Conservation (phyloP, 2,329 filamentous ascomycete species). For the Trichoderma arundinaceum region DNA sequence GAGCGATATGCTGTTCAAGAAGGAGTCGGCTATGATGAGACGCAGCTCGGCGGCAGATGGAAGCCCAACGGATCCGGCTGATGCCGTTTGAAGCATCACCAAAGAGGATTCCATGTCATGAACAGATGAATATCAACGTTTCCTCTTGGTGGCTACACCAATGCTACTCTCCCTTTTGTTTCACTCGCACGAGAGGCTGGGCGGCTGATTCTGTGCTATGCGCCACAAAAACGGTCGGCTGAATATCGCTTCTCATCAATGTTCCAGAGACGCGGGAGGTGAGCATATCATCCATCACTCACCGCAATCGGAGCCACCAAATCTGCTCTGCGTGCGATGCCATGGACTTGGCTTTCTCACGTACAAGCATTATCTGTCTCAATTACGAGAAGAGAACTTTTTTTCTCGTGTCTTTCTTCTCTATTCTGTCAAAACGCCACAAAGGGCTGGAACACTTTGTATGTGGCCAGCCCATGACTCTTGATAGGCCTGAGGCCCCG, state of each 20-base stretch:
- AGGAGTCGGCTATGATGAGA: constrained; percentile 7
- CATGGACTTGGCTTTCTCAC: not conserved
- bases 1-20: not conserved
- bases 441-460: not conserved
- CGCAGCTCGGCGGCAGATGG: not conserved
- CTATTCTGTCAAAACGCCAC: constrained; percentile 4
- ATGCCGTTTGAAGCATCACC: constrained; percentile 14
- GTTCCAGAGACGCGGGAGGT: constrained; percentile 16
- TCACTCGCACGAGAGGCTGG: constrained; percentile 1
- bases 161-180: not conserved
- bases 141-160: not conserved
- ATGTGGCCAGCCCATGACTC: not conserved
- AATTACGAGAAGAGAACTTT: constrained; percentile 22
- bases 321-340: constrained; percentile 7
- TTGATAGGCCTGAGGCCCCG: constrained; percentile 3
- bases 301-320: constrained; percentile 25
- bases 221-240: not conserved
- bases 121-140: not conserved
- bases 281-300: not conserved
- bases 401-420: not conserved
- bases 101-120: too few relatives aligned
- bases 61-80: not conserved
- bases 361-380: too few relatives aligned
- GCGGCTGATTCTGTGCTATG: not conserved
- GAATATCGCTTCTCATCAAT: not conserved